These are phyloP conservation scores for Paratinospora sagittata DNA, from an alignment of 164 flowering plant genomes.

Conservation along the genomic window DNA sequence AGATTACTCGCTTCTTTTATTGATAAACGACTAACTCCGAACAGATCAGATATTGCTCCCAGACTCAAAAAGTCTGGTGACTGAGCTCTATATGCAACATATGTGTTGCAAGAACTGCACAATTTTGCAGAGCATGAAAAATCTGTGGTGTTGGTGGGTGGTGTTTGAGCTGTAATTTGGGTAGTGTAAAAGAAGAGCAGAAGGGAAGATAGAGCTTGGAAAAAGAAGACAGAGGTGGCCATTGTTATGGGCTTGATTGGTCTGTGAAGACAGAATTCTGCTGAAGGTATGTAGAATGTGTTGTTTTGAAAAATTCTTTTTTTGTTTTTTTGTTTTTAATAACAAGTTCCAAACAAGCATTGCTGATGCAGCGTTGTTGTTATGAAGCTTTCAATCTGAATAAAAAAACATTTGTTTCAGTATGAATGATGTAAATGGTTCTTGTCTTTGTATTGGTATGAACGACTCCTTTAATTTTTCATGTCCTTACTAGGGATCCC, in stretches of 20 bases:
- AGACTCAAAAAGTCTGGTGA: constrained; percentile 30
- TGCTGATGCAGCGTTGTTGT: constrained; percentile 14
- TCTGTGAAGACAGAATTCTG: constrained; percentile 4
- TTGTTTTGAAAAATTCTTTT: too few species aligned
- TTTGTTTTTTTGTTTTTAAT: constrained; percentile 2
- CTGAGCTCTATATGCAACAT: constrained; percentile 39
- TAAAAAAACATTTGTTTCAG: neutral
- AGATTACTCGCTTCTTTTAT: constrained; percentile 42
- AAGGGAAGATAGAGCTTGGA: constrained; percentile 18
- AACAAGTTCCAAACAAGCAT: neutral
- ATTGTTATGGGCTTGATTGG: constrained; percentile 21
- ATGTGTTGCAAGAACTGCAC: constrained; percentile 36
- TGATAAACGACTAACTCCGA: constrained; percentile 32
- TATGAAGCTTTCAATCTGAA: constrained; percentile 20
- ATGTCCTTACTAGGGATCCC: constrained; percentile 12
- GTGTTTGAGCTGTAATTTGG: constrained; percentile 23
- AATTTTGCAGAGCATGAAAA: constrained; percentile 37
- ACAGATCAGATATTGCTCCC: constrained; percentile 35
- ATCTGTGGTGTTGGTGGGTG: constrained; percentile 24
- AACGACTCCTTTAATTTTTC: constrained; percentile 15
- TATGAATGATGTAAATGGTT: constrained; percentile 2
- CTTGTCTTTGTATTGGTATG: constrained; percentile 10
- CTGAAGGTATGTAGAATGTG: neutral
- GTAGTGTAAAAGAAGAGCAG: constrained; percentile 12
- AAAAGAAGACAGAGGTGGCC: constrained; percentile 17